These are phyloP conservation scores for Albophoma yamanashiensis DNA, from an alignment of 2,329 filamentous ascomycete genomes.

Conservation along the genomic window DNA sequence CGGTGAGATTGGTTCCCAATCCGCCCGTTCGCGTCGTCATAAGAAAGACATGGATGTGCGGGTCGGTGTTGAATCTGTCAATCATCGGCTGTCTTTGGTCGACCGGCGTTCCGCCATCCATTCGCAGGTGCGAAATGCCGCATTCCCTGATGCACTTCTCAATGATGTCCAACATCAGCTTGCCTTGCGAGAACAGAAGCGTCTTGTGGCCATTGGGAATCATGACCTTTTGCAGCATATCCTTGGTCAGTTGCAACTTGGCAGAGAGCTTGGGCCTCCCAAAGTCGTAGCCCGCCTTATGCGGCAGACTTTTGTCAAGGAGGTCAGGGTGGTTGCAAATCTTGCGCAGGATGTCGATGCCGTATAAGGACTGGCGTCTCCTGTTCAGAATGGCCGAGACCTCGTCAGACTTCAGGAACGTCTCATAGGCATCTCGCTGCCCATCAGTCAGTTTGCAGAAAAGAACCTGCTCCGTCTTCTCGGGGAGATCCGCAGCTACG, in stretches of 20 bases:
- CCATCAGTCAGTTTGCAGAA: slow-evolving; percentile 81
- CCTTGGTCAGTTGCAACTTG: slow-evolving; percentile 92
- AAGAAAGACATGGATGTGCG: slow-evolving; percentile 74
- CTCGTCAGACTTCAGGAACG: slow-evolving; percentile 72
- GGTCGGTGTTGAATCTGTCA: slow-evolving; percentile 81
- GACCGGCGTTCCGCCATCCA: slow-evolving; percentile 89
- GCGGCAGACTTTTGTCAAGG: slow-evolving; percentile 46
- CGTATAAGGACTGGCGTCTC: slow-evolving; percentile 71
- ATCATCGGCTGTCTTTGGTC: slow-evolving; percentile 83
- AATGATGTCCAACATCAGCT: slow-evolving; percentile 91
- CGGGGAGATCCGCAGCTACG: slow-evolving; percentile 84
- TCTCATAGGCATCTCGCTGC: slow-evolving; percentile 71
- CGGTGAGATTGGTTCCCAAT: slow-evolving; percentile 86
- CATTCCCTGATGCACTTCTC: slow-evolving; percentile 68
- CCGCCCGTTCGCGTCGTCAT: slow-evolving; percentile 94
- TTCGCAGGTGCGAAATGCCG: slow-evolving; percentile 67
- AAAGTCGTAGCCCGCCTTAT: slow-evolving; percentile 60
- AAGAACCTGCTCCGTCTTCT: slow-evolving; percentile 91
- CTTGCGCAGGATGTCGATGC: slow-evolving; percentile 86
- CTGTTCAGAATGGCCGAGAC: slow-evolving; percentile 72
- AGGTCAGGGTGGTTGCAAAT: slow-evolving; percentile 97
- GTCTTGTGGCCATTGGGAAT: slow-evolving; percentile 86
- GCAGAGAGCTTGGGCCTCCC: slow-evolving; percentile 72
- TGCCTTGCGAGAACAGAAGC: slow-evolving; percentile 82
- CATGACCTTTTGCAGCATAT: slow-evolving; percentile 72